Evolutionary conservation across 176 grass and related monocot genomes (phyloP).

Genomic region (Puya raimondii): DNA sequence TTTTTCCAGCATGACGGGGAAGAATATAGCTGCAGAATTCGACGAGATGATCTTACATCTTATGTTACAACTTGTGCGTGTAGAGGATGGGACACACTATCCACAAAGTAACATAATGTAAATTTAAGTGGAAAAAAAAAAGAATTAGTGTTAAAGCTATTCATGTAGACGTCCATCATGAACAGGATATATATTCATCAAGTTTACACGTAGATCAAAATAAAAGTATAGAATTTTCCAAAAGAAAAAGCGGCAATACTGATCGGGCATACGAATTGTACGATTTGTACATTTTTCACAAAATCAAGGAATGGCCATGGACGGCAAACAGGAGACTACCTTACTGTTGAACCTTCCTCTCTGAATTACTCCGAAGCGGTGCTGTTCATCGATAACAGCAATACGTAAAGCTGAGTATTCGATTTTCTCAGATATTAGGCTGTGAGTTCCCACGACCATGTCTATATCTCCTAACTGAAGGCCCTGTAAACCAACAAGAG

Average conservation of each 20-base stretch:
- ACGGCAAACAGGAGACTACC: slow-evolving; percentile 17
- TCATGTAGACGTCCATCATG: no score
- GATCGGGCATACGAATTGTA: not conserved
- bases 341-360: slow-evolving; percentile 90
- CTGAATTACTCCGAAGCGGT: slow-evolving; percentile 83
- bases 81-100: no score
- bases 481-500: slow-evolving; percentile 39
- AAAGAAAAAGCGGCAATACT: slow-evolving; percentile 2
- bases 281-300: not conserved
- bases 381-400: slow-evolving; percentile 82
- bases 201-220: no score
- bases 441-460: slow-evolving; percentile 94
- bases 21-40: slow-evolving; percentile 50
- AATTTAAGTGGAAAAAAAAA: no score
- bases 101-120: no score
- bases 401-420: slow-evolving; percentile 60
- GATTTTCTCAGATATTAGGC: slow-evolving; percentile 75
- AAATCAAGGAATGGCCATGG: not conserved
- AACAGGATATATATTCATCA: no score
- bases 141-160: no score
- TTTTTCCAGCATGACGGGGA: slow-evolving; percentile 33
- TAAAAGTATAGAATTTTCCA: not conserved
- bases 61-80: slow-evolving; percentile 9
- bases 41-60: not conserved
- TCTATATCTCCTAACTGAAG: slow-evolving; percentile 70